Conservation (phyloP, 1,284 basidiomycete genomes). For the Ceratorhiza oryzae-sativae region DNA sequence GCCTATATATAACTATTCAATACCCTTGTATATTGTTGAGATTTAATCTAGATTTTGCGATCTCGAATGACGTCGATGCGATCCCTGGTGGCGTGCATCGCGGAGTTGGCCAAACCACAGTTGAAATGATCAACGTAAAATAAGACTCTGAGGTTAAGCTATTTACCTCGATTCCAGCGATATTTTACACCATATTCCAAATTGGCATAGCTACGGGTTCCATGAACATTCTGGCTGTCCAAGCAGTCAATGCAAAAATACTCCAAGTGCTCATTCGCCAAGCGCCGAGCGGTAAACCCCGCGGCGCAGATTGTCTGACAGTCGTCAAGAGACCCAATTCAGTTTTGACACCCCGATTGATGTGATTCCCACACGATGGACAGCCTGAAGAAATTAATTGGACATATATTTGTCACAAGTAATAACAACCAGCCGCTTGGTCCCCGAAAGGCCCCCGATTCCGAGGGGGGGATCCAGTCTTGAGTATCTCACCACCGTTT, state of each 20-base stretch:
- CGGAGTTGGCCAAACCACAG: not conserved
- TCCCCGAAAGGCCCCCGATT: not conserved
- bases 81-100: not conserved
- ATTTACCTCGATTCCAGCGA: not conserved
- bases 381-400: not conserved
- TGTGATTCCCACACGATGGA: not conserved
- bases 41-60: not conserved
- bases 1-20: not conserved
- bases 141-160: not conserved
- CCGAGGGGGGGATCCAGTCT: not conserved
- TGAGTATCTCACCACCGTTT: not conserved
- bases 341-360: not conserved
- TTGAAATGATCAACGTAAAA: not conserved
- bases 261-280: not conserved
- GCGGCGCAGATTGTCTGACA: slow-evolving; percentile 2
- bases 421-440: not conserved
- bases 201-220: too few relatives aligned
- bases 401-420: not conserved
- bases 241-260: too few relatives aligned
- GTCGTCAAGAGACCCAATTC: not conserved
- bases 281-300: slow-evolving; percentile 2
- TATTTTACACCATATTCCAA: not conserved
- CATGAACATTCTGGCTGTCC: too few relatives aligned
- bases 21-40: not conserved
- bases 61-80: not conserved